A percentile compares a stretch with the other conserved stretches of the same genome.
phyloP scores from a whole-genome alignment of 345 rosid species.

The Eucalyptus shirleyi region DNA sequence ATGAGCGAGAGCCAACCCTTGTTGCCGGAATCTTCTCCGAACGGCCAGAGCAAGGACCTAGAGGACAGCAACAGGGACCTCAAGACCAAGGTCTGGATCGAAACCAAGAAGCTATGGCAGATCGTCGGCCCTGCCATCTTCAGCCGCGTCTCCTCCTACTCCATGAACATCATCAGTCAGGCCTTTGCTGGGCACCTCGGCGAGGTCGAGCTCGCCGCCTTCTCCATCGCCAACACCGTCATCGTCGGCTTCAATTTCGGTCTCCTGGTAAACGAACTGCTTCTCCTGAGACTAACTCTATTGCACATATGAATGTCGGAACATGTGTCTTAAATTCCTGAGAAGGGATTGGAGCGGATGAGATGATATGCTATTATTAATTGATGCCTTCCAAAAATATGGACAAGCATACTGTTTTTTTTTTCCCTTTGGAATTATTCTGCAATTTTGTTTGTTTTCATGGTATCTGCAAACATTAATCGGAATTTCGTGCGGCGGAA shows the following conservation, averaged over 20 bases:
- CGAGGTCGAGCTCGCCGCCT: conserved; percentile 26
- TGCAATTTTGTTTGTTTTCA: not conserved
- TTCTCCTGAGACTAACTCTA: not conserved
- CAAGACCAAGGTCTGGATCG: conserved; percentile 23
- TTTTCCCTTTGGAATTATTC: too few species aligned
- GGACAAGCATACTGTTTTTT: not conserved
- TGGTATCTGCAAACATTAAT: not conserved
- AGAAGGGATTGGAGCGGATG: not conserved
- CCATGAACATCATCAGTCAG: conserved; percentile 28
- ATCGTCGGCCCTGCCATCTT: conserved; percentile 32
- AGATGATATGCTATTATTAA: not conserved
- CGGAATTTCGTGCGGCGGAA: not conserved
- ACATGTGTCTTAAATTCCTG: not conserved
- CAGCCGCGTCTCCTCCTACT: conserved; percentile 17
- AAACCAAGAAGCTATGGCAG: conserved; percentile 27
- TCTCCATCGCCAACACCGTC: conserved; percentile 29
- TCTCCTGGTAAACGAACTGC: not conserved
- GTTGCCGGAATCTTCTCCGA: not conserved
- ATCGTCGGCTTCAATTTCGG: conserved; percentile 31
- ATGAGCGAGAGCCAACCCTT: not conserved
- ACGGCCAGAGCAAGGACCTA: not conserved
- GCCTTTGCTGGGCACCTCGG: conserved; percentile 35
- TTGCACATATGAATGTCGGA: not conserved
- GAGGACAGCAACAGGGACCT: not conserved
- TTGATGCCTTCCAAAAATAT: not conserved